These are phyloP conservation scores for Elaeis guineensis DNA, from an alignment of 176 grass and related monocot genomes.

Conservation along the genomic window DNA sequence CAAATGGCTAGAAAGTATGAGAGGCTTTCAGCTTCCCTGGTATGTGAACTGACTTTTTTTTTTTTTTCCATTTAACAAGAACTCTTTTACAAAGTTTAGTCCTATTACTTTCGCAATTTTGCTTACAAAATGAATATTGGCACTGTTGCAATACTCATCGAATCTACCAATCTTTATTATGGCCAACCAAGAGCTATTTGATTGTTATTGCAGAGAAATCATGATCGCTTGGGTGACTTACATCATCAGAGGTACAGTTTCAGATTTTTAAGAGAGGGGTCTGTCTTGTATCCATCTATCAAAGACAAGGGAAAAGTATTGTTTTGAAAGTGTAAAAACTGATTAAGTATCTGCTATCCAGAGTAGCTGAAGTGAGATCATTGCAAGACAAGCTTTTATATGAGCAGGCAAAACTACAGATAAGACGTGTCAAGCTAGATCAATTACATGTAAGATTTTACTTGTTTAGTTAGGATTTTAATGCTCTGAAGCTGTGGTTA, in stretches of 20 bases:
- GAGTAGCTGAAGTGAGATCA: slow-evolving; percentile 51
- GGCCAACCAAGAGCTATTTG: slow-evolving; percentile 11
- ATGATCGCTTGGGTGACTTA: slow-evolving; percentile 26
- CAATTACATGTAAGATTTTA: slow-evolving; percentile 46
- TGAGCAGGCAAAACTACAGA: slow-evolving; percentile 59
- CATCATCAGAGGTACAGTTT: slow-evolving; percentile 43
- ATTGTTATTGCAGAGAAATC: slow-evolving; percentile 47
- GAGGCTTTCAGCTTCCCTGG: slow-evolving; percentile 59
- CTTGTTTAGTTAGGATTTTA: slow-evolving; percentile 17
- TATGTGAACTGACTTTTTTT: slow-evolving; percentile 23
- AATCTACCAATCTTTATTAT: no score
- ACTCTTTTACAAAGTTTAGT: slow-evolving; percentile 29
- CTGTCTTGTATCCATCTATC: slow-evolving; percentile 2
- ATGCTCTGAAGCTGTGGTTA: slow-evolving; percentile 16
- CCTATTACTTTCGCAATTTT: slow-evolving; percentile 14
- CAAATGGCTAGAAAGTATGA: slow-evolving; percentile 45
- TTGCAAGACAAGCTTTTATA: slow-evolving; percentile 64
- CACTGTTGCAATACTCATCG: no score
- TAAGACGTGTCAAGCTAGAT: slow-evolving; percentile 58
- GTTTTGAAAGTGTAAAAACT: slow-evolving; percentile 1
- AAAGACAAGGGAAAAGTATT: neutral
- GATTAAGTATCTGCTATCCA: slow-evolving; percentile 11
- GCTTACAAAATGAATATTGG: neutral
- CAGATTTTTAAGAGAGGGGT: slow-evolving; percentile 7
- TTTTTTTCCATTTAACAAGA: slow-evolving; percentile 5